Conservation (phyloP, 495 filamentous ascomycete genomes). For the Penicillium waksmanii region DNA sequence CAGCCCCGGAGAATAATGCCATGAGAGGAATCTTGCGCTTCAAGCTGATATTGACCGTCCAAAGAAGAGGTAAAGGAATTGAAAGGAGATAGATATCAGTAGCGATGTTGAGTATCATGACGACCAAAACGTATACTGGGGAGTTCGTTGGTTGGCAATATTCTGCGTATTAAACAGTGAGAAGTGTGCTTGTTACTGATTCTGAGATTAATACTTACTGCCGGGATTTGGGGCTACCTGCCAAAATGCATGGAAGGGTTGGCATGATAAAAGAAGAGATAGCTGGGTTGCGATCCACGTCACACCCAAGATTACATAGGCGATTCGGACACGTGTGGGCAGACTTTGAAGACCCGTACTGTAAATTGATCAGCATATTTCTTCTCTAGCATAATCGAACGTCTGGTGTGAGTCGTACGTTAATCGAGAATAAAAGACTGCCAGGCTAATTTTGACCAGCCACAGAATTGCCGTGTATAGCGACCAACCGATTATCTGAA, state of each 20-base stretch:
- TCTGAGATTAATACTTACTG: conserved; percentile 33
- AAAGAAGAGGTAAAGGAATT: conserved; percentile 55
- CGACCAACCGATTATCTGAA: conserved; percentile 56
- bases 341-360: conserved; percentile 47
- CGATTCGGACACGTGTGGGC: conserved; percentile 45
- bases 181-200: conserved; percentile 1
- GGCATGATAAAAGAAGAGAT: conserved; percentile 50
- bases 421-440: conserved; percentile 55
- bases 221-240: conserved; percentile 57
- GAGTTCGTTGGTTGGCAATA: conserved; percentile 43
- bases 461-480: conserved; percentile 55
- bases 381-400: background rate
- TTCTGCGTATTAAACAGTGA: conserved; percentile 26
- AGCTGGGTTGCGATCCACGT: conserved; percentile 52
- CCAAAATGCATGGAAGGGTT: conserved; percentile 52
- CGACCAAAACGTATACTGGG: conserved; percentile 35
- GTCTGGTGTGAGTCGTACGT: conserved; percentile 40
- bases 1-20: conserved; percentile 57
- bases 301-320: conserved; percentile 45
- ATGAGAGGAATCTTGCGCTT: conserved; percentile 51
- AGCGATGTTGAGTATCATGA: conserved; percentile 49
- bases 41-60: conserved; percentile 49
- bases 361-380: conserved; percentile 8
- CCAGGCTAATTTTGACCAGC: conserved; percentile 54
- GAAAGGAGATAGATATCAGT: conserved; percentile 57